Conservation (phyloP, 495 filamentous ascomycete genomes). For the Aspergillus avenaceus region DNA sequence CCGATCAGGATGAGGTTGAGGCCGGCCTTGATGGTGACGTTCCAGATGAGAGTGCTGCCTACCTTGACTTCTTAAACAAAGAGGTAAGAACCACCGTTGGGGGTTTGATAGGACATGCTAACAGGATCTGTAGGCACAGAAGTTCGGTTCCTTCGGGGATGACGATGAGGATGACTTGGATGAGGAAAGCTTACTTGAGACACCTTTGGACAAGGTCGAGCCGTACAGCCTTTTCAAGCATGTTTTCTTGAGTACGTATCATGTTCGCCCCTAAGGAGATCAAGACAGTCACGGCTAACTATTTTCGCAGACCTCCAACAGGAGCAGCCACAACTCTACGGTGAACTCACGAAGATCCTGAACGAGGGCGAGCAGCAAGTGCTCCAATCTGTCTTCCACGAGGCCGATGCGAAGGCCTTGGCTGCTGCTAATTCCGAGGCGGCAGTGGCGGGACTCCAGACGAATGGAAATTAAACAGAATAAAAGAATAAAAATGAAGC, state of each 20-base stretch:
- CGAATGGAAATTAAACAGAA: slow-evolving; percentile 31
- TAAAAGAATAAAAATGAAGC: slow-evolving; percentile 1
- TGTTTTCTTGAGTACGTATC: slow-evolving; percentile 73
- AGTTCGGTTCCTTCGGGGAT: slow-evolving; percentile 64
- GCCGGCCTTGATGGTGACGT: slow-evolving; percentile 58
- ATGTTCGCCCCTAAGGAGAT: not conserved
- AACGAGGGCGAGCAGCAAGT: slow-evolving; percentile 75
- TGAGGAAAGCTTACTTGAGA: slow-evolving; percentile 87
- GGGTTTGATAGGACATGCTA: slow-evolving; percentile 3
- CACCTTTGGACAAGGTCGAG: slow-evolving; percentile 90
- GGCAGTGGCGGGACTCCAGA: slow-evolving; percentile 30
- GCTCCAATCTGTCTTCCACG: slow-evolving; percentile 73
- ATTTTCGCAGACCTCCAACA: slow-evolving; percentile 72
- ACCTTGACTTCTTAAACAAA: slow-evolving; percentile 91
- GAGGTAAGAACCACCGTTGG: slow-evolving; percentile 50
- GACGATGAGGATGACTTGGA: slow-evolving; percentile 89
- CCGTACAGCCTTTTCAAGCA: slow-evolving; percentile 84
- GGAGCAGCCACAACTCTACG: slow-evolving; percentile 86
- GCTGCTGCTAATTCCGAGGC: slow-evolving; percentile 38
- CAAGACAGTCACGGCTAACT: slow-evolving; percentile 13
- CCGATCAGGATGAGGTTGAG: slow-evolving; percentile 58
- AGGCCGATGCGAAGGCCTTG: slow-evolving; percentile 64
- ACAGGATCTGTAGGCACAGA: slow-evolving; percentile 60
- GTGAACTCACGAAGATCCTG: slow-evolving; percentile 72
- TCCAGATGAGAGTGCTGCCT: slow-evolving; percentile 87